Evolutionary conservation across 179 eudicot genomes (phyloP), one percentile per base, ranked within the genome.

Genomic region (Pouteria campechiana): DNA sequence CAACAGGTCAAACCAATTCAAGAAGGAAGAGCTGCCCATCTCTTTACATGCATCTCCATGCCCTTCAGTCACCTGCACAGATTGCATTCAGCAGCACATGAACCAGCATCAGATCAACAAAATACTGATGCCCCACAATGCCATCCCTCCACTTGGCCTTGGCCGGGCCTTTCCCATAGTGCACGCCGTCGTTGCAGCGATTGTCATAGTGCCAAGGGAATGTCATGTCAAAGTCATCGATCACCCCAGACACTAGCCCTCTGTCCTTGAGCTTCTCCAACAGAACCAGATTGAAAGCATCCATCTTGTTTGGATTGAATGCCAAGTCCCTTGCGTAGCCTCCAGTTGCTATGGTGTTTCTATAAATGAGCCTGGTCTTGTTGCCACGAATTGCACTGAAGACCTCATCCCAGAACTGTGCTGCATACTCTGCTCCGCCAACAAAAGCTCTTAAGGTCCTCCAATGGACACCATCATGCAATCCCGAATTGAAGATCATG

Each of bases 191-290:
- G 11, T 79, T 90, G 62, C 87, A 79, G 53, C 96, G 69, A 50
- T 90, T 90, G 29, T 90, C 96, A 1, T 60, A 90, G 52, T 90
- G 98, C 96, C 98, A 90, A 3, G 85, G 75, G 63, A 70, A 90
- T 1, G 96, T 90, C 96, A 90, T 68, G 32, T 90, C 98, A 6
- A 90, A 90, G 40, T 86, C 75, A 22, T 90, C 98, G 18, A 86
- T 68, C 14, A 90, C 94, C 30, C 56, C 40, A 21, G 57, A 58
- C 20, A 75, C 73, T 24, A 82, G 37, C 35, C 78, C 70, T 4
- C 44, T 52, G 18, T 41, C 60, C 67, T 73, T 65, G 63, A 90
- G 41, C 55, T 82, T 82, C 6, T 86, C 96, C 56, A 90, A 39
- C 16, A 90, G 64, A 16, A 90, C 79, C 35, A 84, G 87, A 17